A percentile compares a stretch with the other conserved stretches of the same genome.
Conservation (phyloP, 148 eudicot species). For the Dianthus caryophyllus region DNA sequence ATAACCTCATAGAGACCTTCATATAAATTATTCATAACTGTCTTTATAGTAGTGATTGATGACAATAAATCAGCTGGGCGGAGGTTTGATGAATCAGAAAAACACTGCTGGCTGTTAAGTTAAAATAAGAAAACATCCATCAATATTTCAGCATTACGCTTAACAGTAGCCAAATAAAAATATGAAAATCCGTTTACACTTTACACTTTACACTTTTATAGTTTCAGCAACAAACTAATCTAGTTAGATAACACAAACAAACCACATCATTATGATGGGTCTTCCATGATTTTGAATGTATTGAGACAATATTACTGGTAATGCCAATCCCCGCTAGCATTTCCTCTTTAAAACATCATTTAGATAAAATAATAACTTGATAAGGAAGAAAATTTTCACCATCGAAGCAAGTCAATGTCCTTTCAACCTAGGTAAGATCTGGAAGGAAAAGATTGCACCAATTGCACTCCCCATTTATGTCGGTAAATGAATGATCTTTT, state of each 20-base stretch:
- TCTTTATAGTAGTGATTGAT: constrained; percentile 86
- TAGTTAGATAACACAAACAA: not conserved
- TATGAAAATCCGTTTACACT: constrained; percentile 1
- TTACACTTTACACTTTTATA: no score
- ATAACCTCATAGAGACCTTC: constrained; percentile 75
- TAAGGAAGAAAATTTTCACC: no score
- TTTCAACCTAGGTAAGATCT: no score
- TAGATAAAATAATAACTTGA: no score
- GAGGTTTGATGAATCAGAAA: constrained; percentile 78
- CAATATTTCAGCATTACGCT: not conserved
- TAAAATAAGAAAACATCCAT: constrained; percentile 15
- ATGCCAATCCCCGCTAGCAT: not conserved
- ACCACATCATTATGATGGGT: not conserved
- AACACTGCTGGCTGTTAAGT: constrained; percentile 77
- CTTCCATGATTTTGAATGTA: not conserved
- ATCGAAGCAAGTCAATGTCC: no score
- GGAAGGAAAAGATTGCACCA: no score
- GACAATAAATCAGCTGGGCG: constrained; percentile 89
- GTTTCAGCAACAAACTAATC: not conserved
- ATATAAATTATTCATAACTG: constrained; percentile 77
- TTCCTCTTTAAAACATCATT: no score
- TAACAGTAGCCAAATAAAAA: not conserved
- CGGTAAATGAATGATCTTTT: no score
- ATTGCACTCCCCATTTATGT: no score
- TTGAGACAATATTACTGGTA: not conserved